Conservation (phyloP, 495 filamentous ascomycete species). For the Massariosphaeria phaeospora region DNA sequence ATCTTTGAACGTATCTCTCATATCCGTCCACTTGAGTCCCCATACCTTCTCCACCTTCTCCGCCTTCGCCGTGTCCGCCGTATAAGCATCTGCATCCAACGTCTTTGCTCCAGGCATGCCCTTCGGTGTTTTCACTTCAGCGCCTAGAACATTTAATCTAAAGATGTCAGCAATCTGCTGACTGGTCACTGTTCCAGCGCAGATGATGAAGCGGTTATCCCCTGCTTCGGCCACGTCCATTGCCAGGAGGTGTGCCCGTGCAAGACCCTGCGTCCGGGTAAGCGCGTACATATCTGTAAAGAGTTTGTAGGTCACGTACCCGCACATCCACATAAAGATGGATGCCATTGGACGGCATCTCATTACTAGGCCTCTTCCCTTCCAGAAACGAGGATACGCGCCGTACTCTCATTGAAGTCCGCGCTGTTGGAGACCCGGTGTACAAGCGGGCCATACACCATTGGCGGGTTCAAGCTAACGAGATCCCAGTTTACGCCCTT, state of each 20-base stretch:
- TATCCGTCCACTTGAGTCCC: not conserved
- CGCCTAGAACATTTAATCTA: not conserved
- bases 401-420: slow-evolving; percentile 11
- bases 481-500: not conserved
- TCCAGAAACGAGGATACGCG: slow-evolving; percentile 8
- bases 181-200: not conserved
- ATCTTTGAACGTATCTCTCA: slow-evolving; percentile 12
- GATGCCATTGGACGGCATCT: slow-evolving; percentile 5
- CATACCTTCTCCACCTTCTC: not conserved
- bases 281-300: not conserved
- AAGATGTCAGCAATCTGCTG: slow-evolving; percentile 15
- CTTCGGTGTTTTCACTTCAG: not conserved
- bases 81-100: not conserved
- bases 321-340: slow-evolving; percentile 11
- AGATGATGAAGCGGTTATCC: slow-evolving; percentile 3
- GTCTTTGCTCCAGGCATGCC: slow-evolving; percentile 1
- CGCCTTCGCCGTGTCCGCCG: not conserved
- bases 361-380: not conserved
- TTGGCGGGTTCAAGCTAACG: slow-evolving; percentile 4
- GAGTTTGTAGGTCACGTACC: not conserved
- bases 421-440: not conserved
- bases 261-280: no score
- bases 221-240: not conserved
- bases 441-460: slow-evolving; percentile 3
- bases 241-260: slow-evolving; percentile 5